phyloP scores from a whole-genome alignment of 306 rosid species.

The Hippophae rhamnoides region DNA sequence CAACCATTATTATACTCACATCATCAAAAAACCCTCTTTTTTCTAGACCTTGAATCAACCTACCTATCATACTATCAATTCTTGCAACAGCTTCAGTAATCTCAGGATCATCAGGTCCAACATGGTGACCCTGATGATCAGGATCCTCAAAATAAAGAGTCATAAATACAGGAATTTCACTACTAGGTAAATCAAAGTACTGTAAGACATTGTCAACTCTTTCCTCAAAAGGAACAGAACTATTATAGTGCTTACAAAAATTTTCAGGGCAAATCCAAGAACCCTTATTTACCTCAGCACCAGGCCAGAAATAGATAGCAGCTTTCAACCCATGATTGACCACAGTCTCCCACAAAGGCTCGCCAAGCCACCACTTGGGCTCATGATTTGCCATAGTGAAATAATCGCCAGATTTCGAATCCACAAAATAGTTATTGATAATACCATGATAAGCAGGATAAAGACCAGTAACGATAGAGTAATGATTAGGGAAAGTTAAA shows the following conservation, averaged over 20 bases:
- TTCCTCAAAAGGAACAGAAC: constrained; percentile 71
- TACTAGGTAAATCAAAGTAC: constrained; percentile 61
- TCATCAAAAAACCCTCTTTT: constrained; percentile 75
- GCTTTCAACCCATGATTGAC: constrained; percentile 68
- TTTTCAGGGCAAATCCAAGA: constrained; percentile 61
- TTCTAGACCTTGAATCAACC: constrained; percentile 72
- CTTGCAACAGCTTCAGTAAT: constrained; percentile 68
- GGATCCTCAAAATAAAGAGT: constrained; percentile 97
- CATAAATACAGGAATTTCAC: constrained; percentile 71
- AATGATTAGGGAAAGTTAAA: constrained; percentile 85
- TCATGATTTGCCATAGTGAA: constrained; percentile 72
- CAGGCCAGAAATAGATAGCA: constrained; percentile 88
- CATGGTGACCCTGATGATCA: constrained; percentile 86
- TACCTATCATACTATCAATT: constrained; percentile 78
- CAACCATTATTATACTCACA: constrained; percentile 70
- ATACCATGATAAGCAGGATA: constrained; percentile 88
- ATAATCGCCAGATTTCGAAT: constrained; percentile 55
- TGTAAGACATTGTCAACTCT: constrained; percentile 55
- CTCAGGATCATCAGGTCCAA: constrained; percentile 89
- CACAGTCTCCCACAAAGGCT: constrained; percentile 95
- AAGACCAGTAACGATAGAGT: constrained; percentile 88
- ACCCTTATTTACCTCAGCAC: constrained; percentile 94
- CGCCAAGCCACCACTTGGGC: constrained; percentile 96
- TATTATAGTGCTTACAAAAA: constrained; percentile 48
- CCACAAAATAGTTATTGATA: constrained; percentile 69